Conservation (phyloP, 1,284 basidiomycete species). For the Ceraceosorus guamensis region DNA sequence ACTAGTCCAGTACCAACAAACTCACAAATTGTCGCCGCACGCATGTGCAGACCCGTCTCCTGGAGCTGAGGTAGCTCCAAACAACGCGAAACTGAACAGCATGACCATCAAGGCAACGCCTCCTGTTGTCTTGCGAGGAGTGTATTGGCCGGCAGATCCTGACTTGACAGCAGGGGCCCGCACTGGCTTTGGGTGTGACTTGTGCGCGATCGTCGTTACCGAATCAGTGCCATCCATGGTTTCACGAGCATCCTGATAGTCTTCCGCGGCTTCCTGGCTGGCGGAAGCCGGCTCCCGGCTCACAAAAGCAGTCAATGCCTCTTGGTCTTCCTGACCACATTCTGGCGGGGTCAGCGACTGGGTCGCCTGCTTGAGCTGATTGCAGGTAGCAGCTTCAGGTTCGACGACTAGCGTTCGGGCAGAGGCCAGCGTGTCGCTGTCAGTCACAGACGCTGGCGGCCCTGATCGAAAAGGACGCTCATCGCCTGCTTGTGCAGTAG, state of each 20-base stretch:
- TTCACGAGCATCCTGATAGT: not conserved
- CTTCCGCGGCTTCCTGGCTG: constrained; percentile 1
- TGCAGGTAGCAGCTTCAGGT: too few species aligned
- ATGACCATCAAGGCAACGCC: constrained; percentile 20
- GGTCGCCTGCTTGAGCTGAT: too few species aligned
- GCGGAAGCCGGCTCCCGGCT: not conserved
- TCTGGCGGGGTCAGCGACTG: too few species aligned
- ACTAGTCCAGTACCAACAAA: not conserved
- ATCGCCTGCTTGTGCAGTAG: too few species aligned
- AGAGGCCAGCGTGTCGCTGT: not conserved
- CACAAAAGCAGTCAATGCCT: too few species aligned
- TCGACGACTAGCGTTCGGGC: not conserved
- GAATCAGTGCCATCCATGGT: not conserved
- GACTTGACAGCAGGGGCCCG: not conserved
- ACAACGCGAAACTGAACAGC: constrained; percentile 17
- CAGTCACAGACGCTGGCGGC: not conserved
- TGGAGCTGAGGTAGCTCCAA: constrained; percentile 13
- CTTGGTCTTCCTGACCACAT: not conserved
- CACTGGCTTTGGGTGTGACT: not conserved
- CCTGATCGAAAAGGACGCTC: constrained; percentile 1
- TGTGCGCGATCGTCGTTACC: not conserved
- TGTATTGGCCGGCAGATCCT: not conserved
- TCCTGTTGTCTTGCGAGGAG: constrained; percentile 3
- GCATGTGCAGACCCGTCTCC: not conserved
- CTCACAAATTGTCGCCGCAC: constrained; percentile 1